These are phyloP conservation scores for Raffaelea arxii DNA, from an alignment of 2,329 filamentous ascomycete species.

Conservation along the genomic window DNA sequence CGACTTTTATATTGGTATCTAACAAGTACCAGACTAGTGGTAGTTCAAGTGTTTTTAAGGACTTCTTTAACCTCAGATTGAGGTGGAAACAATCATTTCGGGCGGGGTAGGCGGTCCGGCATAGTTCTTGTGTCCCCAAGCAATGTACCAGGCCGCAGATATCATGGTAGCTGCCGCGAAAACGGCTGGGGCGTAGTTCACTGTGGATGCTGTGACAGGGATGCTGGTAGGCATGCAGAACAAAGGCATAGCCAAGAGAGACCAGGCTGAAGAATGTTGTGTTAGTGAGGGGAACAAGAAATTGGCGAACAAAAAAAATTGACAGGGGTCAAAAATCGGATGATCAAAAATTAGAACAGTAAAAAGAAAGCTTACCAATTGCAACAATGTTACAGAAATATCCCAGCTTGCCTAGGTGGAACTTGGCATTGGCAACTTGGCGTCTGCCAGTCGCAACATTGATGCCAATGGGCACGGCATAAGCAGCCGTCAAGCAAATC, in stretches of 20 bases:
- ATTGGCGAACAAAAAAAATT: no score
- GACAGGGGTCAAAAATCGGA: no score
- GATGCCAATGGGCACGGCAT: constrained; percentile 45
- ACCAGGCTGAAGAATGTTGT: constrained; percentile 46
- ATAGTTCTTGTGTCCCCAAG: constrained; percentile 18
- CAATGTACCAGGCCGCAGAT: constrained; percentile 52
- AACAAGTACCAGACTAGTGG: no score
- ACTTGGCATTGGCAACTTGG: constrained; percentile 1
- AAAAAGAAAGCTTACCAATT: no score
- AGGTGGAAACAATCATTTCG: no score
- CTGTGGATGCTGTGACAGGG: constrained; percentile 45
- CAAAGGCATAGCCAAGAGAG: constrained; percentile 56
- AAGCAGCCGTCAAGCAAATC: constrained; percentile 59
- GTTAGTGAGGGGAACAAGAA: no score
- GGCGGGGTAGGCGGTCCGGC: not conserved
- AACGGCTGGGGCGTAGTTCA: constrained; percentile 68
- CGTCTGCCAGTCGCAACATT: constrained; percentile 2
- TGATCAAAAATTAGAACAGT: not conserved
- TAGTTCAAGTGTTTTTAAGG: no score
- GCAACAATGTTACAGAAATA: constrained; percentile 5
- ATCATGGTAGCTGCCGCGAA: constrained; percentile 55
- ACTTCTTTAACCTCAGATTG: no score
- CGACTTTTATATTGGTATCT: no score
- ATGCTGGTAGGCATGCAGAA: constrained; percentile 62
- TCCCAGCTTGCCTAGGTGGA: not conserved